These are phyloP conservation scores for Amauroascus niger DNA, from an alignment of 2,329 filamentous ascomycete species.

Conservation along the genomic window DNA sequence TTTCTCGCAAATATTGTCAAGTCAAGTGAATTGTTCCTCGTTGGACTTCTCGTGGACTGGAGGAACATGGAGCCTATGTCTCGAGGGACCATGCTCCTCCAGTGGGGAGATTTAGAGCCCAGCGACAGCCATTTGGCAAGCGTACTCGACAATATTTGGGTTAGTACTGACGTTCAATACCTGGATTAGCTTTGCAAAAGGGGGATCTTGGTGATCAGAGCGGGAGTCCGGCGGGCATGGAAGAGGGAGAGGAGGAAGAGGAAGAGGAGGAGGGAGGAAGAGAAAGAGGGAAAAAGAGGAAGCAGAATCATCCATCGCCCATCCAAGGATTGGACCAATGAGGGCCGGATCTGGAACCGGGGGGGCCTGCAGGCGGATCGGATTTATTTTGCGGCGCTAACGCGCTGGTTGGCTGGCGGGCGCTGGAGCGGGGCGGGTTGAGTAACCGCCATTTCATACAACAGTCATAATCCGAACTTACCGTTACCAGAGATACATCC, in stretches of 20 bases:
- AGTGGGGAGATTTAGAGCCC: conserved; percentile 88
- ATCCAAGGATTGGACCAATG: neutral
- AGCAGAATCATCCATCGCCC: conserved; percentile 1
- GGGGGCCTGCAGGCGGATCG: neutral
- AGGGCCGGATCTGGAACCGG: neutral
- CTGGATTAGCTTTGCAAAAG: conserved; percentile 9
- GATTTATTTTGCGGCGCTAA: neutral
- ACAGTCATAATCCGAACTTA: conserved; percentile 1
- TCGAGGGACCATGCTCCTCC: conserved; percentile 32
- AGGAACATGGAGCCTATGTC: conserved; percentile 11
- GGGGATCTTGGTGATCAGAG: conserved; percentile 7
- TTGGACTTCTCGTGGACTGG: conserved; percentile 69
- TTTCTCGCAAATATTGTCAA: conserved; percentile 45
- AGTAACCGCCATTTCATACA: neutral
- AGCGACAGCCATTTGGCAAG: conserved; percentile 69
- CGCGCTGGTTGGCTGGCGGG: neutral
- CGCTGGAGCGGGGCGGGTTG: neutral
- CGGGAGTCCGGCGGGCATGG: conserved; percentile 11
- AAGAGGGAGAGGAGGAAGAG: conserved; percentile 17
- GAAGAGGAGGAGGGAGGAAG: conserved; percentile 13
- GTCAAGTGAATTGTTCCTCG: conserved; percentile 52
- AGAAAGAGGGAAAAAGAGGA: conserved; percentile 17
- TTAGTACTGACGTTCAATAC: conserved; percentile 16
- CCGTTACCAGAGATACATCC: too few species aligned
- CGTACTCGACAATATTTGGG: conserved; percentile 61